Evolutionary conservation across 1,139 yeast species (phyloP).

Genomic region (Suhomyces atakaporum): DNA sequence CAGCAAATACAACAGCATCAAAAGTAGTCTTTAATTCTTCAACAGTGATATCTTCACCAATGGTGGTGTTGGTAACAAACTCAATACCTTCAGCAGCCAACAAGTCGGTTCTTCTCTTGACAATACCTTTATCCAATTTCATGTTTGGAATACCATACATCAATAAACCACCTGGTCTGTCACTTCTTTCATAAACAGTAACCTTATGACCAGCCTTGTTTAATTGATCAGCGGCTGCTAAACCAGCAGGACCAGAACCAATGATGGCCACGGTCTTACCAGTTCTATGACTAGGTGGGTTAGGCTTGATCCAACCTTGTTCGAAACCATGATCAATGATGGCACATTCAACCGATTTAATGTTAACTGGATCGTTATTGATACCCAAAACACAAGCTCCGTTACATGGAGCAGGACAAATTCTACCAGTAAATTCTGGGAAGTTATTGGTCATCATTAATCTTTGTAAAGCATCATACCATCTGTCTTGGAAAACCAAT

Average conservation of each 20-base stretch:
- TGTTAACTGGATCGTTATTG: slow-evolving; percentile 93
- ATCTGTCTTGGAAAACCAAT: slow-evolving; percentile 89
- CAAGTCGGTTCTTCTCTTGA: slow-evolving; percentile 89
- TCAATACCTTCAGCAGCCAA: slow-evolving; percentile 88
- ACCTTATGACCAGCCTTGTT: slow-evolving; percentile 94
- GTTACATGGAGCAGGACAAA: slow-evolving; percentile 99
- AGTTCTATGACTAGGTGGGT: slow-evolving; percentile 76
- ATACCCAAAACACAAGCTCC: slow-evolving; percentile 97
- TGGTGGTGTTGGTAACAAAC: slow-evolving; percentile 71
- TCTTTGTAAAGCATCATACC: slow-evolving; percentile 93
- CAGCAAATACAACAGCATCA: slow-evolving; percentile 91
- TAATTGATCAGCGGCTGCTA: slow-evolving; percentile 95
- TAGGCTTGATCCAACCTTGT: slow-evolving; percentile 93
- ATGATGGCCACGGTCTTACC: slow-evolving; percentile 83
- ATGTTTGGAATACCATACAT: slow-evolving; percentile 99
- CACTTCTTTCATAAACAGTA: slow-evolving; percentile 90
- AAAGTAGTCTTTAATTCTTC: slow-evolving; percentile 62
- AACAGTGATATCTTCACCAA: slow-evolving; percentile 80
- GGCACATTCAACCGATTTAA: slow-evolving; percentile 93
- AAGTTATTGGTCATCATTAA: slow-evolving; percentile 94
- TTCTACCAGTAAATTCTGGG: slow-evolving; percentile 98
- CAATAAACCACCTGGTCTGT: slow-evolving; percentile 93
- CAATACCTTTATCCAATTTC: slow-evolving; percentile 93
- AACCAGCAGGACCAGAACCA: slow-evolving; percentile 98
- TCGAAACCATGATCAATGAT: slow-evolving; percentile 95